Conservation (phyloP, 179 eudicot species). For the Spergularia azorica region DNA sequence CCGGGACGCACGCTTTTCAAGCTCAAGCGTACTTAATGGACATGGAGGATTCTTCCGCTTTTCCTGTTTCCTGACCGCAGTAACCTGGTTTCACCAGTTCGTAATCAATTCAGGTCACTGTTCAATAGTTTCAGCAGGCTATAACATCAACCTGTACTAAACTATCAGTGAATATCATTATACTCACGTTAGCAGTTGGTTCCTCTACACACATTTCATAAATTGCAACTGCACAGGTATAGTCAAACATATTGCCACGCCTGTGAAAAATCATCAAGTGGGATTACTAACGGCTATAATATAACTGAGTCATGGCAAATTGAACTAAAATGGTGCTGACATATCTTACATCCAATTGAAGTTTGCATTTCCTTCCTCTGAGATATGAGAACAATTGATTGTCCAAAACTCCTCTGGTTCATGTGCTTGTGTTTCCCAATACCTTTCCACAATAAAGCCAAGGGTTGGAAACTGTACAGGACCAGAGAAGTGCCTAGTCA, state of each 20-base stretch:
- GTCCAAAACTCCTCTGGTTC: constrained; percentile 97
- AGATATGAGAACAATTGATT: constrained; percentile 82
- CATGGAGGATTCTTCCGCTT: constrained; percentile 82
- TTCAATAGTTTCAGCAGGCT: constrained; percentile 4
- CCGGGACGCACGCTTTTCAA: constrained; percentile 96
- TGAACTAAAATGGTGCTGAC: constrained; percentile 16
- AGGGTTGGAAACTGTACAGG: constrained; percentile 86
- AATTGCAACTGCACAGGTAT: constrained; percentile 73
- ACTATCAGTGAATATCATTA: constrained; percentile 6
- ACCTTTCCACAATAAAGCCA: constrained; percentile 94
- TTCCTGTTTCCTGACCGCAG: constrained; percentile 68
- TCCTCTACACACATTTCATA: constrained; percentile 95
- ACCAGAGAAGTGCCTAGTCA: constrained; percentile 8
- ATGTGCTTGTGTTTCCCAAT: constrained; percentile 93
- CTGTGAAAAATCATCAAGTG: constrained; percentile 43
- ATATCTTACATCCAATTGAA: constrained; percentile 80
- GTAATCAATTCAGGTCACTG: constrained; percentile 12
- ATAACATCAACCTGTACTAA: neutral
- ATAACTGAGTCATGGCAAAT: constrained; percentile 2
- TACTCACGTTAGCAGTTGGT: constrained; percentile 85
- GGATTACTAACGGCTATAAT: constrained; percentile 13
- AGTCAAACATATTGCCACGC: constrained; percentile 92
- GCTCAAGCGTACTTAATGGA: constrained; percentile 96
- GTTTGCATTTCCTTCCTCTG: constrained; percentile 73
- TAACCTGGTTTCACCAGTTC: constrained; percentile 53